phyloP scores from a whole-genome alignment of 768 basidiomycete genomes.

The Mycena maculata region DNA sequence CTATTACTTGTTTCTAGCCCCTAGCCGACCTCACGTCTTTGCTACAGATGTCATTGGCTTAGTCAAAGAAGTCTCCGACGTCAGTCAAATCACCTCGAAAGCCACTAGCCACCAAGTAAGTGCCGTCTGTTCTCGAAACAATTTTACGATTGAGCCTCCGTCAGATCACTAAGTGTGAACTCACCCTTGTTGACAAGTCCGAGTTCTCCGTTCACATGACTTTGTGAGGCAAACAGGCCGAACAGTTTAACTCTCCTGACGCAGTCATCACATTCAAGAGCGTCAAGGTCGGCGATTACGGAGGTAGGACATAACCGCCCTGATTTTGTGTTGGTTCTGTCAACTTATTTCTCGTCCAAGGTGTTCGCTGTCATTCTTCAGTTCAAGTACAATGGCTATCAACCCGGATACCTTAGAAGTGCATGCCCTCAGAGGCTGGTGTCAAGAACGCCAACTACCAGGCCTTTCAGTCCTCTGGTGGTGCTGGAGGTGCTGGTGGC shows the following conservation, averaged over 20 bases:
- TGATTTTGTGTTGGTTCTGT: background rate
- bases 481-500: conserved; percentile 48
- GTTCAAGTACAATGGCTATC: conserved; percentile 82
- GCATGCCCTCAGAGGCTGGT: conserved; percentile 92
- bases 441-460: conserved; percentile 80
- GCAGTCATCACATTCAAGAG: conserved; percentile 94
- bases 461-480: conserved; percentile 64
- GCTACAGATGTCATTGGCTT: conserved; percentile 85
- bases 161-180: conserved; percentile 89
- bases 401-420: conserved; percentile 95
- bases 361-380: conserved; percentile 86
- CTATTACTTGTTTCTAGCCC: conserved; percentile 38
- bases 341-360: conserved; percentile 56
- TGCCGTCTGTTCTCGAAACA: conserved; percentile 19
- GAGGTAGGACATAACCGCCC: conserved; percentile 58
- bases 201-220: conserved; percentile 85
- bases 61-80: conserved; percentile 79
- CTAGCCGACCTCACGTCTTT: conserved; percentile 23
- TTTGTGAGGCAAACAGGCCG: conserved; percentile 96
- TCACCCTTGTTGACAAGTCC: conserved; percentile 88
- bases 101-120: conserved; percentile 74
- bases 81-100: conserved; percentile 81
- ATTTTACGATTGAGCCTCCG: conserved; percentile 18
- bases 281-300: conserved; percentile 92
- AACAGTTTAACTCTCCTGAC: conserved; percentile 70